phyloP scores from a whole-genome alignment of 441 rosid species.

The Breynia disticha region DNA sequence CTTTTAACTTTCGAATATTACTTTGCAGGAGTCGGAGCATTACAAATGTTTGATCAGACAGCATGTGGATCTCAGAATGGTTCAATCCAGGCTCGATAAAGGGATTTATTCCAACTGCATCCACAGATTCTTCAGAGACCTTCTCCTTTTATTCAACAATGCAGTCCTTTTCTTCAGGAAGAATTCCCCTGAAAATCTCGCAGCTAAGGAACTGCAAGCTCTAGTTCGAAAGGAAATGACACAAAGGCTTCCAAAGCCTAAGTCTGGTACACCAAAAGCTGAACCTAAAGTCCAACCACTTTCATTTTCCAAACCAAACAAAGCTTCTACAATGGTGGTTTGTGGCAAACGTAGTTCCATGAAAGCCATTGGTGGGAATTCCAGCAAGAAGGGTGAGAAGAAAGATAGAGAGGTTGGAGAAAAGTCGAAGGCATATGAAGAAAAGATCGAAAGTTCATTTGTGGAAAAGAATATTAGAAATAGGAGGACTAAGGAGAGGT shows the following conservation, averaged over 20 bases:
- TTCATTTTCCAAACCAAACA: conserved; percentile 17
- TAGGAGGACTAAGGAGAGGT: conserved; percentile 25
- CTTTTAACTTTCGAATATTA: background rate
- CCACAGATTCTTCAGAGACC: conserved; percentile 31
- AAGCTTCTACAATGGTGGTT: conserved; percentile 21
- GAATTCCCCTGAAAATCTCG: conserved; percentile 27
- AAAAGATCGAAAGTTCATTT: conserved; percentile 14
- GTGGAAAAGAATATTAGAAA: conserved; percentile 22
- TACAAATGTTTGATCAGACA: conserved; percentile 36
- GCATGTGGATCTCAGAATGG: conserved; percentile 32
- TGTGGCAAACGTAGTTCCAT: conserved; percentile 25
- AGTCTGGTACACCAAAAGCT: conserved; percentile 9
- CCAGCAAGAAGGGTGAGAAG: conserved; percentile 14
- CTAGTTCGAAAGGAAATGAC: conserved; percentile 30
- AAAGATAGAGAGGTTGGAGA: conserved; percentile 17
- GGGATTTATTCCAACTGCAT: conserved; percentile 28
- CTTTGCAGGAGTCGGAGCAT: conserved; percentile 33
- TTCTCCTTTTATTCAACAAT: conserved; percentile 40
- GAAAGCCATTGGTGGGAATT: conserved; percentile 14
- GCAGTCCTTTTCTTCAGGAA: conserved; percentile 25
- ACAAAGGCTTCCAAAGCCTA: conserved; percentile 19
- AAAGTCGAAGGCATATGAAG: conserved; percentile 17
- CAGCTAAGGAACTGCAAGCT: conserved; percentile 32
- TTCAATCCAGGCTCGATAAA: conserved; percentile 31
- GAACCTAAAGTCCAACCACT: conserved; percentile 9